Evolutionary conservation across 2,329 filamentous ascomycete genomes (phyloP), one percentile per base, ranked within the genome.

Genomic region (Exophiala spinifera): DNA sequence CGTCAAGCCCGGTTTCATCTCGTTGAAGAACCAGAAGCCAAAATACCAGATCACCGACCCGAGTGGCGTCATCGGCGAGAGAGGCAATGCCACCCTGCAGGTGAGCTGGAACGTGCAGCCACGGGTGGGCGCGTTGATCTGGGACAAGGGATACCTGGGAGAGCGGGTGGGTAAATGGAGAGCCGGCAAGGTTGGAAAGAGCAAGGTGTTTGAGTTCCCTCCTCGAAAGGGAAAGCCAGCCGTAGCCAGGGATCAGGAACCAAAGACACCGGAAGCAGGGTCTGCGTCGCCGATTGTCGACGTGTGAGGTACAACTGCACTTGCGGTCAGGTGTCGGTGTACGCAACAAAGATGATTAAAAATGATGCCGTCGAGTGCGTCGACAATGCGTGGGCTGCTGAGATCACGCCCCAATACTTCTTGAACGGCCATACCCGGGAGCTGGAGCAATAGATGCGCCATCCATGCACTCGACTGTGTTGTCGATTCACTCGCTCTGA

Each of bases 21-120:
- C 83, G 53, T 79, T 97, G 62, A 84, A 85, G 68, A 91, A 91
- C 71, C 89, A 96, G 71, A 87, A 86, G 68, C 88, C 91, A 2
- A 99, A 99, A 74, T 99, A 99, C 78, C 91, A 96, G 69, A 94
- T 99, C 73, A 95, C 91, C 3, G 91, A 96, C 70, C 88, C 92
- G 10, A 82, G 81, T 10, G 88, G 91, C 57, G 85, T 85, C 70
- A 79, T 97, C 62, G 88, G 89, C 43, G 80, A 87, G 66, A 78
- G 84, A 46, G 76, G 80, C 47, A 85, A 94, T 69, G 89, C 92
- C 53, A 85, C 83, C 25, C 76, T 99, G 59, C 84, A 86, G 65
- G 76, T 97, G 49, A 87, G 94, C 68, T 99, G 95, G 84, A 97
- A 97, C 74, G 88, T 97, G 56, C 94, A 99, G 78, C 94, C 94